phyloP scores from a whole-genome alignment of 2,329 filamentous ascomycete species.

The Myriosclerotinia duriaeana region DNA sequence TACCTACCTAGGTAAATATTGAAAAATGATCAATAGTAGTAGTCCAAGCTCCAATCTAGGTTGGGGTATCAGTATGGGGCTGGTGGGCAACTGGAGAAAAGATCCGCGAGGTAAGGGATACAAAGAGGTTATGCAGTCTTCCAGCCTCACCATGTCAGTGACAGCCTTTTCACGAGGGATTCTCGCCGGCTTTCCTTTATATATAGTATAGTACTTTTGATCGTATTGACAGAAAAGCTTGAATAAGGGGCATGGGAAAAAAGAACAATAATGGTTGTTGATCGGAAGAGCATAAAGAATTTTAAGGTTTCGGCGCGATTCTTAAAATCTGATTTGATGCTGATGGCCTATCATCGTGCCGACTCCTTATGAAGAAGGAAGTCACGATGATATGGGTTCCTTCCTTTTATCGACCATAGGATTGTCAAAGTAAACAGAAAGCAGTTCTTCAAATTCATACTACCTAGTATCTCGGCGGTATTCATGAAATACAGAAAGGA shows the following conservation, averaged over 20 bases:
- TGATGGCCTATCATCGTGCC: background rate
- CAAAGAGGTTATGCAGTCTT: background rate
- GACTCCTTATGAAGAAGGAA: background rate
- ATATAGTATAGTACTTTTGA: background rate
- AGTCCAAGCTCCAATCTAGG: background rate
- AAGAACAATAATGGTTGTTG: background rate
- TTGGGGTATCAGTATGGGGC: background rate
- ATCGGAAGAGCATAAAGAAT: background rate
- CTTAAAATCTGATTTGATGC: background rate
- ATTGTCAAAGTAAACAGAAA: background rate
- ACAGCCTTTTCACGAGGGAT: background rate
- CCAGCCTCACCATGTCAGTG: constrained; percentile 2
- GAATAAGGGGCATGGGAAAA: background rate
- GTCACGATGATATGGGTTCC: constrained; percentile 1
- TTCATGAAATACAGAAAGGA: constrained; percentile 18
- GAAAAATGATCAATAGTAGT: background rate
- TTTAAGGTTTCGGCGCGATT: background rate
- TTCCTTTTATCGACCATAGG: background rate
- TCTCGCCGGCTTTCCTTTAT: constrained; percentile 3
- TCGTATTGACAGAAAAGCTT: background rate
- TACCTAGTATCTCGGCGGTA: constrained; percentile 1
- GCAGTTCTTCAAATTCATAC: background rate
- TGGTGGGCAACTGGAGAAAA: background rate
- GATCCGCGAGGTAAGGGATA: constrained; percentile 9
- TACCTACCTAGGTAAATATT: background rate